Conservation (phyloP, 768 basidiomycete genomes). For the Pleurotus eryngii region DNA sequence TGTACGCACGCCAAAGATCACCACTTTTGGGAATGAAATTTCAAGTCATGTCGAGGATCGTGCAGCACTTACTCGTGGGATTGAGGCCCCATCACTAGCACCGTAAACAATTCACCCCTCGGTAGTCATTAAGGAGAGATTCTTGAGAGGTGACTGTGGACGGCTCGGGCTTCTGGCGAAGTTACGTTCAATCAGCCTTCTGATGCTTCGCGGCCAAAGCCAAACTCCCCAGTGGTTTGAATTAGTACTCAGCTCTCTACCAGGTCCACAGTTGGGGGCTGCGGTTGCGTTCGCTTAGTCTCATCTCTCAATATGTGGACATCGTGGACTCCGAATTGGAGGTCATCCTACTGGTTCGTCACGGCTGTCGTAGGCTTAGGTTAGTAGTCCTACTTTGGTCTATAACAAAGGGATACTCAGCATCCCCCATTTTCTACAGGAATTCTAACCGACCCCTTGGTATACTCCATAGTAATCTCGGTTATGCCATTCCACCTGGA, state of each 20-base stretch:
- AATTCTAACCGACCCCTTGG: slow-evolving; percentile 49
- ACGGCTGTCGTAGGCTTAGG: slow-evolving; percentile 53
- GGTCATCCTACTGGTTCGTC: slow-evolving; percentile 54
- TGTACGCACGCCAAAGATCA: too few relatives aligned
- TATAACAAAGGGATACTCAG: background rate
- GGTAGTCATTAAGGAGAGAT: too few relatives aligned
- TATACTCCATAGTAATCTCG: slow-evolving; percentile 60
- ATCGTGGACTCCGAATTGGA: slow-evolving; percentile 52
- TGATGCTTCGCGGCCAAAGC: too few relatives aligned
- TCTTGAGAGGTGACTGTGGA: too few relatives aligned
- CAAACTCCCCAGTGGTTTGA: too few relatives aligned
- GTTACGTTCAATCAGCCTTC: too few relatives aligned
- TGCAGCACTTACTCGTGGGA: too few relatives aligned
- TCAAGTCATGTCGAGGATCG: too few relatives aligned
- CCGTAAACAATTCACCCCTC: too few relatives aligned
- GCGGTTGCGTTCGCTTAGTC: background rate
- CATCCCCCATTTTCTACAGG: slow-evolving; percentile 21
- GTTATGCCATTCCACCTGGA: slow-evolving; percentile 64
- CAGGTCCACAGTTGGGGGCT: background rate
- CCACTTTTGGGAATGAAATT: too few relatives aligned
- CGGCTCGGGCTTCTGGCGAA: too few relatives aligned
- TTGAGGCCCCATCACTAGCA: too few relatives aligned
- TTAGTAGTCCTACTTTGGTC: slow-evolving; percentile 17
- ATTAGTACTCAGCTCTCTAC: background rate
- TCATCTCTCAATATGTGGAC: background rate